A percentile compares a stretch with the other conserved stretches of the same genome.
phyloP scores from a whole-genome alignment of 148 eudicot genomes.

The Rhododendron ferrugineum region DNA sequence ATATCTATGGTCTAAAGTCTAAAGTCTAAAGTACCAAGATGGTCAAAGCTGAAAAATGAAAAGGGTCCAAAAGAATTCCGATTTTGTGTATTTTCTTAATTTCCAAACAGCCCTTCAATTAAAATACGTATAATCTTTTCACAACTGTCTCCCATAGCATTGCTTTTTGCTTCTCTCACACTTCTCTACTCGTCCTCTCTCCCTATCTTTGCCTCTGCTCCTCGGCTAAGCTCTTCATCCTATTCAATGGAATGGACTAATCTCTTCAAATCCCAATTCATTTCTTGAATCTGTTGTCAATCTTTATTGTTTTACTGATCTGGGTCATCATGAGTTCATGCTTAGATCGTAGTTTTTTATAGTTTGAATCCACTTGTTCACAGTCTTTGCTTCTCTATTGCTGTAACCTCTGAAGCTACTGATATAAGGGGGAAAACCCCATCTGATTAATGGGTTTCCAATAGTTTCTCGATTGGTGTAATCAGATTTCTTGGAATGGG shows the following conservation, averaged over 20 bases:
- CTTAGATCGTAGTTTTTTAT: conserved; percentile 14
- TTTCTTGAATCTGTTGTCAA: neutral
- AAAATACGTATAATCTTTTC: neutral
- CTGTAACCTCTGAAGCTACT: conserved; percentile 5
- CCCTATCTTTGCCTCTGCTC: conserved; percentile 1
- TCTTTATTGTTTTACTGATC: conserved; percentile 16
- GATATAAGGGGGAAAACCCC: conserved; percentile 1
- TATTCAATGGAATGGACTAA: conserved; percentile 8
- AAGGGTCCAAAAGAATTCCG: neutral
- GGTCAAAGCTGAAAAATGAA: neutral
- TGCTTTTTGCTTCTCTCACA: neutral
- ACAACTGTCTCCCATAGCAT: neutral
- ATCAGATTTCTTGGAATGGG: conserved; percentile 18
- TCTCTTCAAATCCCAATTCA: conserved; percentile 12
- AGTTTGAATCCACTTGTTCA: neutral
- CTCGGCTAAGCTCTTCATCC: conserved; percentile 13
- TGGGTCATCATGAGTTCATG: conserved; percentile 10
- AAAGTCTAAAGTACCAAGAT: neutral
- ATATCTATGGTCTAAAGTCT: neutral
- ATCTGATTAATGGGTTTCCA: conserved; percentile 20
- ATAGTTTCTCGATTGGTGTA: conserved; percentile 1
- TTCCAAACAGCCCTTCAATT: neutral
- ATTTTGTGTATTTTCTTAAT: neutral
- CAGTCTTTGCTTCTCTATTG: conserved; percentile 11
- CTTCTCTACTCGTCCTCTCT: conserved; percentile 7